Conservation (phyloP, 2,329 filamentous ascomycete species). For the Corynespora cassiicola region DNA sequence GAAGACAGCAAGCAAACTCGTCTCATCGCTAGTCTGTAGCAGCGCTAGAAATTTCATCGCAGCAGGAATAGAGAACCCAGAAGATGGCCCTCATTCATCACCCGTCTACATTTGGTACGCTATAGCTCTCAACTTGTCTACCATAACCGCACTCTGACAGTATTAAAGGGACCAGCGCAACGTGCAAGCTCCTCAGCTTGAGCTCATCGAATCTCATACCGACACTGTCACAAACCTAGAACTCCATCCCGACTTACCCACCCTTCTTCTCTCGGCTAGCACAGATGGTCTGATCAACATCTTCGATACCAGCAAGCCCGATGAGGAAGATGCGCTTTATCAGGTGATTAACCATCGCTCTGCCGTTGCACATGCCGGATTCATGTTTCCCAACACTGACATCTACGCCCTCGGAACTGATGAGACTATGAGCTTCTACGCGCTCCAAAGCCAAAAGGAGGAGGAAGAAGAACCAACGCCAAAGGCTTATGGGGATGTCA, state of each 20-base stretch:
- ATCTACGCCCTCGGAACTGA: slow-evolving; percentile 79
- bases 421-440: slow-evolving; percentile 77
- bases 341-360: slow-evolving; percentile 81
- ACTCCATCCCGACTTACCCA: slow-evolving; percentile 66
- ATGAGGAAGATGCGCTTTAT: slow-evolving; percentile 79
- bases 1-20: slow-evolving; percentile 53
- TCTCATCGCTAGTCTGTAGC: slow-evolving; percentile 71
- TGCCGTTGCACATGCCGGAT: slow-evolving; percentile 77
- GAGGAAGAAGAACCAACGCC: slow-evolving; percentile 60
- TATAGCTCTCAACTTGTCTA: not conserved
- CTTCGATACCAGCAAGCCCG: slow-evolving; percentile 67
- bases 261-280: slow-evolving; percentile 75
- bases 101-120: slow-evolving; percentile 46
- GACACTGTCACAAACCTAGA: slow-evolving; percentile 68
- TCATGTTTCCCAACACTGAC: slow-evolving; percentile 59
- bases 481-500: slow-evolving; percentile 69
- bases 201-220: slow-evolving; percentile 55
- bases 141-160: slow-evolving; percentile 10
- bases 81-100: slow-evolving; percentile 55
- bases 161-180: slow-evolving; percentile 51
- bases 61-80: slow-evolving; percentile 72
- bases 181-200: slow-evolving; percentile 40
- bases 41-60: slow-evolving; percentile 66
- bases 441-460: slow-evolving; percentile 68
- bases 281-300: slow-evolving; percentile 82